phyloP scores from a whole-genome alignment of 805 yeast species.

The Yamadazyma ubonensis region DNA sequence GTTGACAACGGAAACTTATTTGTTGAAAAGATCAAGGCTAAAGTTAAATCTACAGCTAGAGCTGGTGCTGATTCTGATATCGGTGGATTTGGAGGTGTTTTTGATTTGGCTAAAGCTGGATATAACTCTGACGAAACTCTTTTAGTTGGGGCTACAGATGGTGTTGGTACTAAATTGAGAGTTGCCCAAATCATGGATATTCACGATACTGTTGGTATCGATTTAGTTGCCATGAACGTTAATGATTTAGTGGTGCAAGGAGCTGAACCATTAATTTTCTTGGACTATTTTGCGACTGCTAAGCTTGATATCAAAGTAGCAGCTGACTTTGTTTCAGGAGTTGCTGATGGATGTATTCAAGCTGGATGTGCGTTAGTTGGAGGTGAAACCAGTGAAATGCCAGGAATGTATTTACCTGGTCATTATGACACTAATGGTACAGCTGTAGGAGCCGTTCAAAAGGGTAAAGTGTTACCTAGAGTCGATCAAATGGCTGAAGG shows the following conservation, averaged over 20 bases:
- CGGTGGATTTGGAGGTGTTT: conserved; percentile 98
- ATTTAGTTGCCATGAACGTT: conserved; percentile 98
- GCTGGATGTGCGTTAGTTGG: conserved; percentile 98
- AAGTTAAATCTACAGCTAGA: conserved; percentile 90
- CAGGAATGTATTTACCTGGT: conserved; percentile 93
- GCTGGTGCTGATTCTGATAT: conserved; percentile 97
- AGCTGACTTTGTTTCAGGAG: conserved; percentile 88
- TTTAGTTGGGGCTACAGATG: conserved; percentile 97
- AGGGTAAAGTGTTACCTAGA: conserved; percentile 71
- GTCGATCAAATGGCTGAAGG: conserved; percentile 68
- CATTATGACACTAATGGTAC: conserved; percentile 99
- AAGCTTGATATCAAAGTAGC: conserved; percentile 82
- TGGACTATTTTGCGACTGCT: conserved; percentile 96
- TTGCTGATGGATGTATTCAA: conserved; percentile 91
- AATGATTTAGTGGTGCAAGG: conserved; percentile 98
- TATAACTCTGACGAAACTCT: conserved; percentile 76
- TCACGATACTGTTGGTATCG: conserved; percentile 98
- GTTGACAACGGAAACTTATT: conserved; percentile 92
- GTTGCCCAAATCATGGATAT: conserved; percentile 87
- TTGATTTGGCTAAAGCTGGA: conserved; percentile 87
- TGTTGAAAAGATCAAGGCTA: conserved; percentile 85
- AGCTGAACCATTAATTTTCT: conserved; percentile 93
- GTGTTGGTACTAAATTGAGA: conserved; percentile 96
- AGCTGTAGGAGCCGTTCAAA: conserved; percentile 93
- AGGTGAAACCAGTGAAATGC: conserved; percentile 99